Evolutionary conservation across 371 early-diverging fungal genomes (phyloP).

Genomic region (Mucor mucedo): DNA sequence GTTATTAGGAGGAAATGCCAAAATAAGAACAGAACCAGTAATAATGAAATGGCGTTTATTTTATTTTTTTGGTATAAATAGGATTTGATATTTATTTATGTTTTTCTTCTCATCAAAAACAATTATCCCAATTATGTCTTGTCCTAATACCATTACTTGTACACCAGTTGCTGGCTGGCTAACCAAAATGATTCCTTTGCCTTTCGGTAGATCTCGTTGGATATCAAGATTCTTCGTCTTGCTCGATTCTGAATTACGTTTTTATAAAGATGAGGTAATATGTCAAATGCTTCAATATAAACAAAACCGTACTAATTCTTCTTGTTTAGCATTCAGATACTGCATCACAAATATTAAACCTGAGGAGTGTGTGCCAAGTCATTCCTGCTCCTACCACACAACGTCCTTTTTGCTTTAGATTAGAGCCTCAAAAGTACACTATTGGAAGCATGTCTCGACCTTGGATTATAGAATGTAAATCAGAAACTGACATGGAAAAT

Average conservation of each 20-base stretch:
- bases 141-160: background rate
- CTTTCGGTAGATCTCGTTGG: constrained; percentile 33
- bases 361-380: constrained; percentile 20
- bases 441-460: constrained; percentile 7
- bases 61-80: background rate
- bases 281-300: background rate
- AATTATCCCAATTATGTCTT: background rate
- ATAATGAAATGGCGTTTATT: constrained; percentile 2
- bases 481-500: constrained; percentile 27
- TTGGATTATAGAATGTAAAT: constrained; percentile 34
- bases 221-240: constrained; percentile 32
- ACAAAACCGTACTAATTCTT: background rate
- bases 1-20: background rate
- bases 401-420: constrained; percentile 22
- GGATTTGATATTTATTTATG: background rate
- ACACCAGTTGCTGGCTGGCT: constrained; percentile 31
- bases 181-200: constrained; percentile 24
- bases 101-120: background rate
- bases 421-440: constrained; percentile 14
- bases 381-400: constrained; percentile 17
- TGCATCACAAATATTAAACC: constrained; percentile 21
- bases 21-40: constrained; percentile 3
- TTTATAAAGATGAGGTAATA: constrained; percentile 33
- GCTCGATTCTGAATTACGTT: constrained; percentile 30
- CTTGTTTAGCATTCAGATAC: constrained; percentile 18